phyloP scores from a whole-genome alignment of 352 stramenopile genomes.

The Phytophthora melonis region DNA sequence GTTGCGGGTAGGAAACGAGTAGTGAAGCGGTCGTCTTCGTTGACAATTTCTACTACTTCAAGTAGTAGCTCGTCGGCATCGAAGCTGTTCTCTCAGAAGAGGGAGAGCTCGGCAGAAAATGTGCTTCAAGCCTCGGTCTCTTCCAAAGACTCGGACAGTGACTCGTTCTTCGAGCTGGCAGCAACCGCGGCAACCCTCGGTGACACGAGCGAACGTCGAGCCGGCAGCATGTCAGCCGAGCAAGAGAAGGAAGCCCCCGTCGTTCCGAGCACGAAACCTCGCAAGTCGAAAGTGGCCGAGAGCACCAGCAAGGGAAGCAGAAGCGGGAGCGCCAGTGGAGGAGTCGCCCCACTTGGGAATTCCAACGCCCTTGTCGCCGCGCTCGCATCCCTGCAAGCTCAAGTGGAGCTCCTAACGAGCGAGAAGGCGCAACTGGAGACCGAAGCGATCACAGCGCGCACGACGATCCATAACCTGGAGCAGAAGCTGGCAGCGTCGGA shows the following conservation, averaged over 20 bases:
- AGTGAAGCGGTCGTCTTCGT: slow-evolving; percentile 35
- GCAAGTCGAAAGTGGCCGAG: slow-evolving; percentile 19
- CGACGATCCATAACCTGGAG: slow-evolving; percentile 42
- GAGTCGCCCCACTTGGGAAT: slow-evolving; percentile 15
- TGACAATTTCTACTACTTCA: background rate
- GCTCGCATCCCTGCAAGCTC: slow-evolving; percentile 29
- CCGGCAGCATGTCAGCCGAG: background rate
- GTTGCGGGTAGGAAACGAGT: slow-evolving; percentile 26
- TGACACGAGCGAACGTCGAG: slow-evolving; percentile 5
- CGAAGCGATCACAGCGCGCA: slow-evolving; percentile 23
- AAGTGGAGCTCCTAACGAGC: slow-evolving; percentile 30
- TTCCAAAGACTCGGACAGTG: slow-evolving; percentile 7
- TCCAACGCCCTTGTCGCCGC: slow-evolving; percentile 28
- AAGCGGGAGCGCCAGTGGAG: slow-evolving; percentile 10
- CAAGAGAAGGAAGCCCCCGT: slow-evolving; percentile 4
- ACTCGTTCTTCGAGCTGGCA: slow-evolving; percentile 14
- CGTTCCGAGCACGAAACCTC: slow-evolving; percentile 2
- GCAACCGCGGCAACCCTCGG: background rate
- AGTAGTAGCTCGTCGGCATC: slow-evolving; percentile 16
- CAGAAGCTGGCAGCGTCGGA: slow-evolving; percentile 48
- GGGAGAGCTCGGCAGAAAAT: background rate
- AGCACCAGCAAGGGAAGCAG: background rate
- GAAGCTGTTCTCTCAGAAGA: slow-evolving; percentile 17
- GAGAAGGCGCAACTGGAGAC: slow-evolving; percentile 41
- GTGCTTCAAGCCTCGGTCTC: slow-evolving; percentile 4